Percentiles rank a stretch among this genome's conserved stretches.
Evolutionary conservation across 805 yeast species (phyloP).

Genomic region (Lachancea dasiensis): DNA sequence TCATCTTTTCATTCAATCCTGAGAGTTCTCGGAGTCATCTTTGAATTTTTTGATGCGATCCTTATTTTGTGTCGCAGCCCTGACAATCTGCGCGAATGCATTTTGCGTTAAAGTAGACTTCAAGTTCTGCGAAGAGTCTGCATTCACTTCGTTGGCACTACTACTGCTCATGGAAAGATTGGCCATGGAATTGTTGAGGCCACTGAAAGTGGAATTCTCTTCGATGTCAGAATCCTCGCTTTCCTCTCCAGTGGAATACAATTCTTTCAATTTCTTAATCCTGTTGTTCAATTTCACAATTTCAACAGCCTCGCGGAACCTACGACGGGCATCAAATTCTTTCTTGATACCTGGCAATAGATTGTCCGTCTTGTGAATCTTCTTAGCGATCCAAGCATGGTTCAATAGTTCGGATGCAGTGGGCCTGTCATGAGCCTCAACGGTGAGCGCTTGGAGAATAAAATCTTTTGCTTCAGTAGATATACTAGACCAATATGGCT

Average conservation of each 20-base stretch:
- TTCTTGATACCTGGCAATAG: constrained; percentile 75
- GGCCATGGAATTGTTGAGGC: constrained; percentile 18
- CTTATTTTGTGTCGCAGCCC: constrained; percentile 58
- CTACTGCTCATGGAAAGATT: constrained; percentile 13
- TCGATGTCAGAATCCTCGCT: constrained; percentile 30
- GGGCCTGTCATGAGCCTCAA: constrained; percentile 62
- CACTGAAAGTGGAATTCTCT: constrained; percentile 16
- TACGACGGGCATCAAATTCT: constrained; percentile 77
- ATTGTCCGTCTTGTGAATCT: constrained; percentile 49
- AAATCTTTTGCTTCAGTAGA: constrained; percentile 77
- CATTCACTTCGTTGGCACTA: constrained; percentile 9
- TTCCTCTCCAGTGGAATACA: constrained; percentile 51
- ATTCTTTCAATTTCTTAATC: constrained; percentile 60
- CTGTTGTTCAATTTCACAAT: constrained; percentile 76
- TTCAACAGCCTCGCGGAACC: constrained; percentile 81
- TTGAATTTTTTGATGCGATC: constrained; percentile 33
- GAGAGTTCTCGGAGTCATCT: constrained; percentile 12
- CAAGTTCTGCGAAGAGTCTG: constrained; percentile 14
- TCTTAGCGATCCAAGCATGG: constrained; percentile 69
- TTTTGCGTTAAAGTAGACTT: constrained; percentile 42
- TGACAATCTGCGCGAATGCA: constrained; percentile 65
- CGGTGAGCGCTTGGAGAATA: constrained; percentile 62
- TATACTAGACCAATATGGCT: constrained; percentile 78
- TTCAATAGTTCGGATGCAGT: constrained; percentile 57
- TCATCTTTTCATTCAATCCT: too few relatives aligned